Base-by-base conservation (phyloP, 2,329 filamentous ascomycete species). In the Colletotrichum abscissum region DNA sequence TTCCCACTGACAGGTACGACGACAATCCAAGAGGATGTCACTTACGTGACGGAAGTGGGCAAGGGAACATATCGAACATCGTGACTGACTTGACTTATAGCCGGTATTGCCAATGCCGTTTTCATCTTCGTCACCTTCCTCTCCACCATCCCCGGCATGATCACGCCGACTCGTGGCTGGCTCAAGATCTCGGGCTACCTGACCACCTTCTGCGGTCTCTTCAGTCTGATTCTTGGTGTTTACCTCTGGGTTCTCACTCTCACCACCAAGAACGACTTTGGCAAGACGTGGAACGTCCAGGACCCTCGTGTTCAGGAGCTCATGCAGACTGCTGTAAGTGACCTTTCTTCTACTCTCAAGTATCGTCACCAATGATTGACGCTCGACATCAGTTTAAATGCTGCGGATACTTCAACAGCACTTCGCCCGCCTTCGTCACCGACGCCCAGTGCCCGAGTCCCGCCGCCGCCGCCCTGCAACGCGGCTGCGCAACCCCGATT, bases 391-490 rank as follows among this genome's bases (percentile, higher is more conserved):
- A 95, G 91, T 95, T 96, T 81, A 81, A 90, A 77, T 97, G 94
- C 89, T 97, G 94, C 78, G 94, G 94, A 74, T 97, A 94, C 84
- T 84, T 89, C 77, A 94, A 95, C 84, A 90, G 88, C 81, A 92
- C 91, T 5, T 88, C 90, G 14, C 92, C 93, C 12, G 90, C 92
- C 64, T 96, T 95, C 80, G 86, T 94, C 75, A 90, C 89, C 69
- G 92, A 95, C 77, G 76, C 81, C 6, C 90, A 88, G 1, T 97
- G 94, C 81, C 88, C 90, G 11, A 94, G 91, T 79, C 90, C 92
- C 7, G 90, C 93, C 2, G 89, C 92, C 49, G 93, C 94, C 2
- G 91, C 92, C 16, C 87, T 93, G 46, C 89, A 92, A 79, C 87
- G 88, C 69, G 93, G 93, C 9, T 97, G 94, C 80, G 88, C 93